A percentile compares a stretch with the other conserved stretches of the same genome.
These are phyloP conservation scores for Lagenaria siceraria DNA, from an alignment of 306 rosid species.

Conservation along the genomic window DNA sequence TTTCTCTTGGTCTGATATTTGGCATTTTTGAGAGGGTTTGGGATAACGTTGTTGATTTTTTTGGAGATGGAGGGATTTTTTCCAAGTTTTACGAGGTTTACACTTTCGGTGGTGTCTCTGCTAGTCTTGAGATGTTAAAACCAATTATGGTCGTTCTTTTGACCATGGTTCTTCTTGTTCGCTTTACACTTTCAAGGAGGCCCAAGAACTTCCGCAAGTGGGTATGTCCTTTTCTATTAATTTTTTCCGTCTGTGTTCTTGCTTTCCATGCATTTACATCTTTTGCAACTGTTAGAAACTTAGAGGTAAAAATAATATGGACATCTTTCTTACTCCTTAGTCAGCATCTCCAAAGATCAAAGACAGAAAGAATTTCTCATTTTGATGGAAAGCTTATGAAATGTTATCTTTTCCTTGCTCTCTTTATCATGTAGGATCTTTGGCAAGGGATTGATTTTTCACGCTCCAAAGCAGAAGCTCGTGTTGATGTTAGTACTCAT, in stretches of 20 bases:
- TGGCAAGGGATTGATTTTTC: slow-evolving; percentile 99
- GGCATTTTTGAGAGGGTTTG: slow-evolving; percentile 58
- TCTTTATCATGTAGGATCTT: slow-evolving; percentile 53
- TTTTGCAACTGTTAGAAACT: slow-evolving; percentile 7
- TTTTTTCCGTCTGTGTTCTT: slow-evolving; percentile 6
- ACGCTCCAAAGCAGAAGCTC: slow-evolving; percentile 96
- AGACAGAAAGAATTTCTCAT: neutral
- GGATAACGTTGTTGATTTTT: slow-evolving; percentile 53
- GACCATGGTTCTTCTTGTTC: slow-evolving; percentile 88
- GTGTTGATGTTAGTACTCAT: slow-evolving; percentile 72
- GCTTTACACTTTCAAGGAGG: slow-evolving; percentile 94
- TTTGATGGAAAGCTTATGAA: neutral
- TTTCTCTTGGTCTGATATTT: slow-evolving; percentile 38
- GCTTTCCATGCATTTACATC: slow-evolving; percentile 11
- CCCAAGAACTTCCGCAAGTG: slow-evolving; percentile 97
- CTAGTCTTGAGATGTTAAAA: slow-evolving; percentile 46
- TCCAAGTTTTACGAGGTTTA: slow-evolving; percentile 50
- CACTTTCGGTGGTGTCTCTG: slow-evolving; percentile 61
- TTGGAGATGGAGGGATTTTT: slow-evolving; percentile 51
- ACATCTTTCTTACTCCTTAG: neutral
- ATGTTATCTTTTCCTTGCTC: slow-evolving; percentile 10
- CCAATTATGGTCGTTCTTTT: slow-evolving; percentile 55
- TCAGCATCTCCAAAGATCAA: neutral
- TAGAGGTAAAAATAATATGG: neutral
- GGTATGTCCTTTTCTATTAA: slow-evolving; percentile 38